Base-by-base conservation (phyloP, 1,139 yeast genomes). In the Ogataea hybrid region DNA sequence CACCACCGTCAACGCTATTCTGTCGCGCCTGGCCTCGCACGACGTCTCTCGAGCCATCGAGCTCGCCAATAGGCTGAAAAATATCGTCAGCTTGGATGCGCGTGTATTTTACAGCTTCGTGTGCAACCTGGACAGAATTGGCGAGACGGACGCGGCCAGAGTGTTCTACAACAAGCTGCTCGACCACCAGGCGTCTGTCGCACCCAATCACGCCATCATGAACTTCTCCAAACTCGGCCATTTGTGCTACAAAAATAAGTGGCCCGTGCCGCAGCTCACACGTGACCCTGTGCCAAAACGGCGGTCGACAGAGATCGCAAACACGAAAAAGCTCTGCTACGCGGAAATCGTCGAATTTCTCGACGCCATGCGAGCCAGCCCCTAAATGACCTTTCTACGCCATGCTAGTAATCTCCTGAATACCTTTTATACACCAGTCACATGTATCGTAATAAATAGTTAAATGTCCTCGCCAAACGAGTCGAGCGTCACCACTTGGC, bases 401-500 rank as follows among this genome's bases (percentile, higher is more conserved):
- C 12, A 14, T 11, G 15, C 12, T 11, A 25, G n/a, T 25, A 25
- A 25, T 12, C 12, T 25, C 28, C 28, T 28, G 31, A 15, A 28
- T 28, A 28, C 27, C 27, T 6, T 23, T 23, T 14, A 28, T 35
- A 34, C 31, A 25, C 36, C 36, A 12, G 29, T 14, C 17, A 23
- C 9, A 25, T 18, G 28, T 28, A 16, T 22, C 40, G 32, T 6
- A 37, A 32, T 32, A 37, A 37, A 32, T 32, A 32, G 23, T 53
- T 53, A 61, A 38, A 62, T 52, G 47, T 63, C 67, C 47, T 76
- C 81, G 36, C 76, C 81, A 52, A 76, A 70, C 30, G 70, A 65
- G 50, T 73, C 80, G 43, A 77, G 64, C 6, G 77, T 73, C 27
- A 77, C 66, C 14, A 70, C 83, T 66, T 92, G 95, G 37, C 98